Base-by-base conservation (phyloP, 2,329 filamentous ascomycete genomes). In the Calycina marina region DNA sequence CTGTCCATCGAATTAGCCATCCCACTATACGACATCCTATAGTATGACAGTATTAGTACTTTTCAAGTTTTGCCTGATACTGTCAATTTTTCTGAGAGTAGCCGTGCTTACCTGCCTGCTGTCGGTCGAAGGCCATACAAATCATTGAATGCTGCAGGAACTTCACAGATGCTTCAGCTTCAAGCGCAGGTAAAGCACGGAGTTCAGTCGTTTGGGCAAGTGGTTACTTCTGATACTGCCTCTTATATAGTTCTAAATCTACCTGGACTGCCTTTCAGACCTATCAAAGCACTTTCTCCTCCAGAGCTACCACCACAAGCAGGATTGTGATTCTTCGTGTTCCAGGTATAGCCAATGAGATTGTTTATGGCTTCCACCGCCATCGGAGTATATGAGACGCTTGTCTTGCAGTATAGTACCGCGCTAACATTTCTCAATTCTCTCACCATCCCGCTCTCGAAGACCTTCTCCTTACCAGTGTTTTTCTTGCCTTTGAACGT, bases 1-100 rank as follows among this genome's bases (percentile, higher is more conserved):
- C 77, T 77, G 32, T 51, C 46, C 45, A 49, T 50, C 69, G 68
- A 61, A 46, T 76, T 77, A 1, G 73, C 70, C 56, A 68, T 65
- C 12, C 65, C 67, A 48, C 68, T 58, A 36, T 69, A 70, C 1
- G 57, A 56, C 18, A 59, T 44, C 17, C 57, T 45, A 22, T 3
- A 9, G n/a, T n/a, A n/a, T n/a, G n/a, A n/a, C n/a, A n/a, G n/a
- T n/a, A n/a, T n/a, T n/a, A n/a, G n/a, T n/a, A n/a, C n/a, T n/a
- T n/a, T n/a, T n/a, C n/a, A n/a, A n/a, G n/a, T n/a, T n/a, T n/a
- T n/a, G n/a, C n/a, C n/a, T n/a, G n/a, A n/a, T n/a, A n/a, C n/a
- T n/a, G n/a, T n/a, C n/a, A n/a, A n/a, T n/a, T n/a, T n/a, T n/a
- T n/a, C n/a, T n/a, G n/a, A n/a, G n/a, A n/a, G n/a, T n/a, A n/a